These are phyloP conservation scores for Scalesia atractyloides DNA, from an alignment of 129 eudicot genomes.

Conservation along the genomic window DNA sequence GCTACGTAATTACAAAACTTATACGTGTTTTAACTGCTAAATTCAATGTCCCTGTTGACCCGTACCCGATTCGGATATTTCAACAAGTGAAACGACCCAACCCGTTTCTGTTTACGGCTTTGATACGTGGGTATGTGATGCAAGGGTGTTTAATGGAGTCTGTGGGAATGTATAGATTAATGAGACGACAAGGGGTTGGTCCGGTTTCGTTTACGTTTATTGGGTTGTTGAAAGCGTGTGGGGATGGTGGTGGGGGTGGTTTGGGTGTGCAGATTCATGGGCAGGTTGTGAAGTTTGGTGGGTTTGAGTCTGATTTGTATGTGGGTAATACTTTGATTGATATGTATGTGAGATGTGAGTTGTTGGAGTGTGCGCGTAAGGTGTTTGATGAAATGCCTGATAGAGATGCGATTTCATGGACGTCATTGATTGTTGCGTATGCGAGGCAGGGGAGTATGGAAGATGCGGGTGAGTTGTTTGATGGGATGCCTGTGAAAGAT, in stretches of 20 bases:
- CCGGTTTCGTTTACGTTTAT: constrained; percentile 72
- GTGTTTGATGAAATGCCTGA: constrained; percentile 35
- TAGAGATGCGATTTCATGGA: constrained; percentile 67
- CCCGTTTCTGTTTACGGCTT: constrained; percentile 67
- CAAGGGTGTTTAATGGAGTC: constrained; percentile 48
- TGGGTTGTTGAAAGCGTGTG: constrained; percentile 55
- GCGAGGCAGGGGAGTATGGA: constrained; percentile 57
- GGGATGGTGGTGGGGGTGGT: constrained; percentile 27
- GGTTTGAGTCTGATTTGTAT: constrained; percentile 53
- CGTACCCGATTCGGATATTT: constrained; percentile 49
- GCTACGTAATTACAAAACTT: constrained; percentile 58
- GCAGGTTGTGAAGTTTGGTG: constrained; percentile 56
- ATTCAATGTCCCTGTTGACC: constrained; percentile 46
- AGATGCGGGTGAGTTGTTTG: constrained; percentile 56
- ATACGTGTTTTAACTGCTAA: constrained; percentile 46
- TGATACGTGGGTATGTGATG: constrained; percentile 57
- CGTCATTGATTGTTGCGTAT: constrained; percentile 60
- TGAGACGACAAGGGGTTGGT: constrained; percentile 53
- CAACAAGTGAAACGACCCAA: constrained; percentile 56
- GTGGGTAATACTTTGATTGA: constrained; percentile 64
- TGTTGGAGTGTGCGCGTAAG: constrained; percentile 8
- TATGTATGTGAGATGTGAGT: constrained; percentile 62
- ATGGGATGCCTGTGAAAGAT: constrained; percentile 41
- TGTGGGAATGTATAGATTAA: constrained; percentile 42
- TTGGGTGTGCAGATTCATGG: constrained; percentile 68